Conservation (phyloP, 495 filamentous ascomycete genomes). For the Penicillium cataractarum region DNA sequence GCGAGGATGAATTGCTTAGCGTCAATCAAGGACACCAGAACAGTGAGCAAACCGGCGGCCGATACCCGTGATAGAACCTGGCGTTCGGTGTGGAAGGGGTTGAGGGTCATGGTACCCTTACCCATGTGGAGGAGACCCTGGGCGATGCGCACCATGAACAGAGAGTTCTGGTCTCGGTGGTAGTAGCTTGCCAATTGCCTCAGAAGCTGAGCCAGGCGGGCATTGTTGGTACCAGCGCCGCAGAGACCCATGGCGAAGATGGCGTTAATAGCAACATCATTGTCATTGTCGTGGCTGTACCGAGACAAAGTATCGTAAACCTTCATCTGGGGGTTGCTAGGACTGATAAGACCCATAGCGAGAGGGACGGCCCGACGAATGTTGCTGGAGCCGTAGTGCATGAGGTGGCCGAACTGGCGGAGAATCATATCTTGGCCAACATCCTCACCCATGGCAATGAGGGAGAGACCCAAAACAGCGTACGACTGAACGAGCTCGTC, state of each 20-base stretch:
- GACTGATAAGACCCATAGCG: conserved; percentile 95
- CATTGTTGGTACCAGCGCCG: conserved; percentile 97
- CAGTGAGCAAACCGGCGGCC: conserved; percentile 85
- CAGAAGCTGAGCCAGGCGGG: conserved; percentile 89
- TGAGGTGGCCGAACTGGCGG: conserved; percentile 94
- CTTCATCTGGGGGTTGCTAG: conserved; percentile 99
- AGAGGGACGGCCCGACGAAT: conserved; percentile 95
- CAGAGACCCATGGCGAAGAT: conserved; percentile 99
- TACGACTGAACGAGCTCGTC: conserved; percentile 95
- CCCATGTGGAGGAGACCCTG: conserved; percentile 98
- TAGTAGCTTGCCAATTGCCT: conserved; percentile 97
- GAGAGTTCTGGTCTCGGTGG: conserved; percentile 88
- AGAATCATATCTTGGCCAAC: conserved; percentile 99
- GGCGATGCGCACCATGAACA: conserved; percentile 99
- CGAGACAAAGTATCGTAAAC: conserved; percentile 98
- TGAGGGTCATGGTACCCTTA: conserved; percentile 94
- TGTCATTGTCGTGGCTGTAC: conserved; percentile 99
- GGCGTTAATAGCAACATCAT: conserved; percentile 96
- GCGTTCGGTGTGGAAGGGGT: conserved; percentile 97
- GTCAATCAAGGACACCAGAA: conserved; percentile 89
- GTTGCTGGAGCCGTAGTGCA: conserved; percentile 98
- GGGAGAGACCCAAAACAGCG: conserved; percentile 88
- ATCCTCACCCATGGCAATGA: conserved; percentile 98
- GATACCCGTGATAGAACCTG: conserved; percentile 92
- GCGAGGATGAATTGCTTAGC: conserved; percentile 92